These are phyloP conservation scores for Xeromyces bisporus DNA, from an alignment of 495 filamentous ascomycete genomes.

Conservation along the genomic window DNA sequence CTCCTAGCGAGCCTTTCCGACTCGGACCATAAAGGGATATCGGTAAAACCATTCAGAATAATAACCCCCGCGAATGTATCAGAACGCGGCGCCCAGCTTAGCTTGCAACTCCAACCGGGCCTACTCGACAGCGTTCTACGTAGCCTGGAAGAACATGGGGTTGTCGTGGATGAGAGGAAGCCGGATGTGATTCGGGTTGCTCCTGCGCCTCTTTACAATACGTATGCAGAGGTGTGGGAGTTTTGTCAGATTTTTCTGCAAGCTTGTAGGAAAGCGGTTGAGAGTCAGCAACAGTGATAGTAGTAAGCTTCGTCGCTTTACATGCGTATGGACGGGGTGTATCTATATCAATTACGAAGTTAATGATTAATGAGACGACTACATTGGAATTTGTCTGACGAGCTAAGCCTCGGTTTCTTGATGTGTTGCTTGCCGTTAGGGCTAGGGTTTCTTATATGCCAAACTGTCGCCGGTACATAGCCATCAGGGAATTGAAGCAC, in stretches of 20 bases:
- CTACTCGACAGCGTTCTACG: slow-evolving; percentile 54
- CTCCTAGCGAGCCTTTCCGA: slow-evolving; percentile 31
- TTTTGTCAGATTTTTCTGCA: slow-evolving; percentile 44
- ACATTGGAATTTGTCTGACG: too few relatives aligned
- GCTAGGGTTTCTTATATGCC: too few relatives aligned
- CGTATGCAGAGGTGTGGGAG: slow-evolving; percentile 56
- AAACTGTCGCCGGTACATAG: too few relatives aligned
- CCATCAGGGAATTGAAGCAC: too few relatives aligned
- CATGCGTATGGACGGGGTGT: too few relatives aligned
- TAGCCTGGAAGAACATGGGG: slow-evolving; percentile 45
- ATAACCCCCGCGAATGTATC: slow-evolving; percentile 62
- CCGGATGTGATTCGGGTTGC: slow-evolving; percentile 89
- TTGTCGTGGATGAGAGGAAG: slow-evolving; percentile 76
- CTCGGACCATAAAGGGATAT: slow-evolving; percentile 16
- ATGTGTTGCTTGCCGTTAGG: too few relatives aligned
- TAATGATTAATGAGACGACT: too few relatives aligned
- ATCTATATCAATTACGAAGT: too few relatives aligned
- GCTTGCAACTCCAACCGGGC: slow-evolving; percentile 47
- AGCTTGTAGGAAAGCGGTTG: slow-evolving; percentile 20
- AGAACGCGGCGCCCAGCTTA: slow-evolving; percentile 76
- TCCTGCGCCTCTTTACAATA: slow-evolving; percentile 81
- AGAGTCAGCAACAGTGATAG: slow-evolving; percentile 4
- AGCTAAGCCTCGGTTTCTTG: too few relatives aligned
- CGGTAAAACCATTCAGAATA: slow-evolving; percentile 50
- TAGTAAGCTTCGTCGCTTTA: too few relatives aligned